Conservation (phyloP, 306 rosid genomes). For the Styphnolobium japonicum region DNA sequence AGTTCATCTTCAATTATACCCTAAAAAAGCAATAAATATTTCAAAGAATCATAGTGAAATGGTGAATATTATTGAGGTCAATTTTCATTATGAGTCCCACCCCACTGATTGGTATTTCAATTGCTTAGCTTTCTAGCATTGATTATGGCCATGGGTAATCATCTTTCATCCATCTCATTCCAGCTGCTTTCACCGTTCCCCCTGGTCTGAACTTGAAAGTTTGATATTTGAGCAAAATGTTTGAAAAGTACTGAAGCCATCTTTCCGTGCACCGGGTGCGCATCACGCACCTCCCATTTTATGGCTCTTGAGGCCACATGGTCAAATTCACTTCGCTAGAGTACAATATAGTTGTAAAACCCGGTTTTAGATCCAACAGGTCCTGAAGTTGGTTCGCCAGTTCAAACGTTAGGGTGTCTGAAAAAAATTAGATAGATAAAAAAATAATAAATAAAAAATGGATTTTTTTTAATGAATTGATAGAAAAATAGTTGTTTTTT, state of each 20-base stretch:
- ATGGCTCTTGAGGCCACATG: neutral
- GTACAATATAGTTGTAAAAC: too few relatives aligned
- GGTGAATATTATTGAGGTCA: conserved; percentile 12
- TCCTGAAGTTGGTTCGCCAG: too few relatives aligned
- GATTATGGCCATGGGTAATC: conserved; percentile 13
- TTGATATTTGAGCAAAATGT: neutral
- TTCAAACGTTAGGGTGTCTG: too few relatives aligned
- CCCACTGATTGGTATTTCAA: conserved; percentile 41
- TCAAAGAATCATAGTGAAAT: neutral
- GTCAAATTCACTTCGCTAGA: neutral
- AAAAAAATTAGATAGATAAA: too few relatives aligned
- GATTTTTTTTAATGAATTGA: too few relatives aligned
- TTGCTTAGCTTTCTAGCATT: conserved; percentile 39
- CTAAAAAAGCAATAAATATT: neutral
- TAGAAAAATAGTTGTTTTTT: too few relatives aligned
- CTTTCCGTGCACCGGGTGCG: conserved; percentile 18
- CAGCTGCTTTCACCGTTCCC: neutral
- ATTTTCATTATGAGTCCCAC: conserved; percentile 26
- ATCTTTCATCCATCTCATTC: conserved; percentile 17
- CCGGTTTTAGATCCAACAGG: too few relatives aligned
- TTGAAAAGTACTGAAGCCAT: neutral
- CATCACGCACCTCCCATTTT: conserved; percentile 11
- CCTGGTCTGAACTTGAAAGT: neutral
- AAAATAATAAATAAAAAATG: too few relatives aligned
- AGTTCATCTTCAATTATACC: neutral